Evolutionary conservation across 805 yeast species (phyloP), one percentile per base, ranked within the genome.

Genomic region (Ogataea ganodermae): DNA sequence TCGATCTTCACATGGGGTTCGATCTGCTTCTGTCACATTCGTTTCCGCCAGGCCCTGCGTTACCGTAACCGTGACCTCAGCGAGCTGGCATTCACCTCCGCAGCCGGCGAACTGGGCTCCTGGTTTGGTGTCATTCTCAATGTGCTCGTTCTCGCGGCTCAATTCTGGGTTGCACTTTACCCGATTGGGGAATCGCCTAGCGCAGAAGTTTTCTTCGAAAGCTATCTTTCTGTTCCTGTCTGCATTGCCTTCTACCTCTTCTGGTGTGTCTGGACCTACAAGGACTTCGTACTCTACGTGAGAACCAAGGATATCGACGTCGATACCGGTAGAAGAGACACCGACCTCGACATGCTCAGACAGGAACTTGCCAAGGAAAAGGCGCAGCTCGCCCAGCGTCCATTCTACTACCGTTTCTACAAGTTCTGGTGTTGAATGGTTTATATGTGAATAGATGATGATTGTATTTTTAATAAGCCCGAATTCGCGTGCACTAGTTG

Each of bases 1-100:
- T 80, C 89, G 17, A 71, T 86, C 46, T 80, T 84, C 68, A 82
- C 87, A 33, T 86, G 95, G 95, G 82, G 83, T 42, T 78, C 89
- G 6, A 81, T 85, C 49, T 80, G 84, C 61, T 68, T 79, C 28
- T 79, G 82, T 31, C 89, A 83, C 59, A 68, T 87, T 28, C 71
- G 90, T 53, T 84, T 84, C 70, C 80, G 92, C 71, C 66, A 70
- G 46, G 91, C 87, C 4, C 66, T 89, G 65, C 63, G 66, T 2
- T 74, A 66, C 9, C 87, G 83, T 66, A 89, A 89, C 39, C 78
- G 90, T 69, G 63, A 74, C 17, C 69, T 80, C 7, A 79, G 78
- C 48, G 92, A 87, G 66, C 69, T 88, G 37, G 73, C 84, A 0
- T 88, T 79, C 66, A 74, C 72, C 35, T 76, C 95, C 3, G 84